Conservation (phyloP, 2,329 filamentous ascomycete species). For the Curvularia sp. region DNA sequence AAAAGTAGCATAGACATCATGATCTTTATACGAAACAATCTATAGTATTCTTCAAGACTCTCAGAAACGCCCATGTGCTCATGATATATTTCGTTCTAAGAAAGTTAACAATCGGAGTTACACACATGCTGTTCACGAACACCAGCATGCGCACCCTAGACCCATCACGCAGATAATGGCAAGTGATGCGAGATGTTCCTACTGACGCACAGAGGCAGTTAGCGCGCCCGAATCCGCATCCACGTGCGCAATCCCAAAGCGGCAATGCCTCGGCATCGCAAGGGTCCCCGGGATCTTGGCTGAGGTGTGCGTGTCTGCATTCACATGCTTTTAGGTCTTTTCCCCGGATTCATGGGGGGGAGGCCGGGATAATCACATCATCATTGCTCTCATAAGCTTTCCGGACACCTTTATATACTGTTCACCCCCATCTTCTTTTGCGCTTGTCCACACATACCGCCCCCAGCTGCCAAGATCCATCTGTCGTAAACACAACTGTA, state of each 20-base stretch:
- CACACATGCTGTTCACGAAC: neutral
- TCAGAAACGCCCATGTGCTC: neutral
- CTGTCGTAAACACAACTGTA: neutral
- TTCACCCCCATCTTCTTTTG: neutral
- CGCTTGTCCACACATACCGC: slow-evolving; percentile 6
- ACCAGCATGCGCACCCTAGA: neutral
- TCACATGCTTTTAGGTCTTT: slow-evolving; percentile 29
- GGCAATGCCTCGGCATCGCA: slow-evolving; percentile 28
- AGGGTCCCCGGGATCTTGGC: slow-evolving; percentile 19
- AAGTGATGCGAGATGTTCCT: slow-evolving; percentile 14
- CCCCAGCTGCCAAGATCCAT: neutral
- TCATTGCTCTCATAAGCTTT: slow-evolving; percentile 34
- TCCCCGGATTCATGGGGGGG: slow-evolving; percentile 24
- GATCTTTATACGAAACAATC: slow-evolving; percentile 3
- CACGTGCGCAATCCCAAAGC: slow-evolving; percentile 25
- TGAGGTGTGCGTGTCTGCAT: slow-evolving; percentile 9
- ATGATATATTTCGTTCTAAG: neutral
- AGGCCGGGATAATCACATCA: slow-evolving; percentile 16
- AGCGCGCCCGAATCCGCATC: neutral
- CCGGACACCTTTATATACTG: slow-evolving; percentile 30
- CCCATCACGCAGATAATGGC: neutral
- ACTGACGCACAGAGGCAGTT: neutral
- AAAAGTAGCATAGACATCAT: slow-evolving; percentile 1
- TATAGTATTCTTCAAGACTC: neutral
- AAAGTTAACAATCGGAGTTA: neutral